Percentiles rank a stretch among this genome's conserved stretches.
Conservation (phyloP, 257 asterid genomes). For the Ilex asprella region DNA sequence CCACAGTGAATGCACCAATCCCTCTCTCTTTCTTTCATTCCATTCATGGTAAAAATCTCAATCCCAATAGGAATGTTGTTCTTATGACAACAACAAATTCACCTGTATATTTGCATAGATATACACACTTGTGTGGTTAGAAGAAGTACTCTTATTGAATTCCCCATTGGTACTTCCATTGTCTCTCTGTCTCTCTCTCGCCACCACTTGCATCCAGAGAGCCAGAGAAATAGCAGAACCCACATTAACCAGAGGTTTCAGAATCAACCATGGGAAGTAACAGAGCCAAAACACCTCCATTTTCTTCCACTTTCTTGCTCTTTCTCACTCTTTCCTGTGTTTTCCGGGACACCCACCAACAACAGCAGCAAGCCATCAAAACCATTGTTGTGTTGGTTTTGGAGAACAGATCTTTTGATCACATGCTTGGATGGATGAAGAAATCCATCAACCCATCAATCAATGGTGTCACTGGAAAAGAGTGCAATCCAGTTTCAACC, state of each 20-base stretch:
- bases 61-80: no score
- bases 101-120: no score
- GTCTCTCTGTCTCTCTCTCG: not conserved
- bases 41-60: no score
- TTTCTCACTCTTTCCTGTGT: slow-evolving; percentile 24
- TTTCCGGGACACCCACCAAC: slow-evolving; percentile 23
- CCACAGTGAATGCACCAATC: not conserved
- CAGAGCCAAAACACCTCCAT: slow-evolving; percentile 10
- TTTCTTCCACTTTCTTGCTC: slow-evolving; percentile 17
- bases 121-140: no score
- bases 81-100: no score
- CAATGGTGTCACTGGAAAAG: slow-evolving; percentile 66
- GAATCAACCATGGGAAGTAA: slow-evolving; percentile 15
- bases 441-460: slow-evolving; percentile 49
- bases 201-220: not conserved
- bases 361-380: slow-evolving; percentile 49
- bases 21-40: not conserved
- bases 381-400: slow-evolving; percentile 61
- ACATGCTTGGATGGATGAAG: slow-evolving; percentile 90
- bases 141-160: no score
- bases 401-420: slow-evolving; percentile 83
- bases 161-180: no score
- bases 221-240: not conserved
- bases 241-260: not conserved
- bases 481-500: slow-evolving; percentile 51